Base-by-base conservation (phyloP, 768 basidiomycete genomes). In the Tricholoma sp. region DNA sequence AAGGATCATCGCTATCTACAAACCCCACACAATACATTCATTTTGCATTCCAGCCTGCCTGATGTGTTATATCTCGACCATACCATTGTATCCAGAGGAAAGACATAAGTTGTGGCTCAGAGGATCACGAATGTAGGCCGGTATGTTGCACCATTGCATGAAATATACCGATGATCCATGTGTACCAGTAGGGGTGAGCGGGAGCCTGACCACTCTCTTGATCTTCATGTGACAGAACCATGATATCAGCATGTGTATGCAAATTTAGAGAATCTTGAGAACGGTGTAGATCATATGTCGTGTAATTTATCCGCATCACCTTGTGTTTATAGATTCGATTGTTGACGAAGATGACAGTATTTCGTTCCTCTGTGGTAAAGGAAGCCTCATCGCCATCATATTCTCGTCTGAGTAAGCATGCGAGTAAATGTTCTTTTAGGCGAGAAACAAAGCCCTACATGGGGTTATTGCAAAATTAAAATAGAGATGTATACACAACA, bases 21-120 rank as follows among this genome's bases (percentile, higher is more conserved):
- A 52, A 82, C 0, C 69, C 70, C 15, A 83, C 39, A 4, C 68
- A 63, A 15, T 71, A 76, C 0, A 80, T 65, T 0, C 65, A 62
- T 11, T 65, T 57, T 0, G 54, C 37, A 1, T 62, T 57, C 53
- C 69, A 70, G 0, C 77, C 72, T 28, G 57, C 63, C 4, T 48
- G 39, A 53, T 61, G 65, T 4, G 42, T 55, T 0, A 50, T 52
- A 36, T 78, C 72, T 0, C 54, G 45, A 1, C 50, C 34, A 13
- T 36, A 52, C 33, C 50, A 52, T 24, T 11, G n/a, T n/a, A n/a
- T n/a, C n/a, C n/a, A n/a, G n/a, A n/a, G n/a, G n/a, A n/a, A n/a
- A n/a, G n/a, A n/a, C n/a, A n/a, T n/a, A n/a, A n/a, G n/a, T n/a
- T n/a, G n/a, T n/a, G n/a, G n/a, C n/a, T n/a, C n/a, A n/a, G 66